These are phyloP conservation scores for Sporobolomyces phaffii DNA, from an alignment of 768 basidiomycete genomes.

Conservation along the genomic window DNA sequence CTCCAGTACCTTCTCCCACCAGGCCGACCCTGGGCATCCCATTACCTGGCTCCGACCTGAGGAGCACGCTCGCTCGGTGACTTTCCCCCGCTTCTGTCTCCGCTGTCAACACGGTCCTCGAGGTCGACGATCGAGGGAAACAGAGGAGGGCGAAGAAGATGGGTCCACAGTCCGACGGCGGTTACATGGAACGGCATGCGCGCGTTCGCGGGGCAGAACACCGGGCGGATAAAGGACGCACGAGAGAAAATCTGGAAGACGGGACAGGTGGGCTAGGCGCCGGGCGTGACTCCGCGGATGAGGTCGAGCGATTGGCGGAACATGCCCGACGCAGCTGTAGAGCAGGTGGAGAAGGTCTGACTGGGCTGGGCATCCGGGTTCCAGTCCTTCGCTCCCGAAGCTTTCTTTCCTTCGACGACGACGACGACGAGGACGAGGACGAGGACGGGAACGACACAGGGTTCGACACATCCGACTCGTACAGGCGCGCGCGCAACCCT, in stretches of 20 bases:
- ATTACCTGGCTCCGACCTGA: no score
- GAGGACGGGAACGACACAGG: not conserved
- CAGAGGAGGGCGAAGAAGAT: not conserved
- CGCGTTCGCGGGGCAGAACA: not conserved
- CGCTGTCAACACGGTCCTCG: no score
- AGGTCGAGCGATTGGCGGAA: not conserved
- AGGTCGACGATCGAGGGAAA: no score
- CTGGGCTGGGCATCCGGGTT: slow-evolving; percentile 1
- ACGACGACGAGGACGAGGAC: not conserved
- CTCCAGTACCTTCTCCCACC: no score
- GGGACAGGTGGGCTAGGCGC: not conserved
- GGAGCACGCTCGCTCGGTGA: no score
- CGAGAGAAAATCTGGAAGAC: not conserved
- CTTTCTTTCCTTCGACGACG: not conserved
- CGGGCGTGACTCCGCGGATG: not conserved
- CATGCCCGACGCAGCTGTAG: not conserved
- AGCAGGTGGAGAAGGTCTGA: not conserved
- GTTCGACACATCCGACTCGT: not conserved
- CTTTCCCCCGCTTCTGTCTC: not conserved
- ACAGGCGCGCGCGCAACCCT: not conserved
- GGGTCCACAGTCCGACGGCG: not conserved
- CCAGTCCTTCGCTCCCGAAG: not conserved
- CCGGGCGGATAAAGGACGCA: not conserved
- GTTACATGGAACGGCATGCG: not conserved
- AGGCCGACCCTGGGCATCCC: no score